Base-by-base conservation (phyloP, 495 filamentous ascomycete genomes). In the Pyronema omphalodes region DNA sequence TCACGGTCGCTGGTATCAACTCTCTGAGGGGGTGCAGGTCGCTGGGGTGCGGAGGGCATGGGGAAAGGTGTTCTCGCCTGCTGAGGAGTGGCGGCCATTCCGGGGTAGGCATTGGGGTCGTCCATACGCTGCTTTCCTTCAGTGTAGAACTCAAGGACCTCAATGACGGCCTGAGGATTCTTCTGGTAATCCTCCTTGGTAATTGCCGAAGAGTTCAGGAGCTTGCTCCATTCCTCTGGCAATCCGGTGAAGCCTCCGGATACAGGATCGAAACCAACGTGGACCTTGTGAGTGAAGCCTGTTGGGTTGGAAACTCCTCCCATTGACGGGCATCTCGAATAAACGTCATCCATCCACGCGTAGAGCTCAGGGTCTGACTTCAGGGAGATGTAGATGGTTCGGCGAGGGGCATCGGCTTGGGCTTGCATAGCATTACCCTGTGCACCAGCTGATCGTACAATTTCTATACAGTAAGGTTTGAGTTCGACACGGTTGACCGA, bases 231-330 rank as follows among this genome's bases (percentile, higher is more conserved):
- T 72, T 96, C 93, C 18, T 84, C 79, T 2, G 91, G 91, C 52
- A 98, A 69, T 15, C 93, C 91, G 15, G 88, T 83, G 59, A 98
- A 98, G 51, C 85, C 86, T 19, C 93, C 93, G 9, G 84, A 89
- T 37, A 83, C 76, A 18, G 88, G 86, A 65, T 98, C 93, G 67
- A 98, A 98, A 41, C 89, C 93, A 58, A 98, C 91, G 66, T 98
- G 91, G 35, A 98, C 86, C 14, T 87, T 82, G 67, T 98, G 91
- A 17, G 82, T 84, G 68, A 98, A 96, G 68, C 94, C 93, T 52
- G 93, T 94, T 3, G 91, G 91, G 67, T 94, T 94, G 70, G 88
- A 94, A 7, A 98, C 93, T 55, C 91, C 91, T 45, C 91, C 88
- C 86, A 94, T 94, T 44, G 86, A 89, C 1, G 91, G 91, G 65